These are phyloP conservation scores for Cytospora mali DNA, from an alignment of 2,329 filamentous ascomycete genomes.

Conservation along the genomic window DNA sequence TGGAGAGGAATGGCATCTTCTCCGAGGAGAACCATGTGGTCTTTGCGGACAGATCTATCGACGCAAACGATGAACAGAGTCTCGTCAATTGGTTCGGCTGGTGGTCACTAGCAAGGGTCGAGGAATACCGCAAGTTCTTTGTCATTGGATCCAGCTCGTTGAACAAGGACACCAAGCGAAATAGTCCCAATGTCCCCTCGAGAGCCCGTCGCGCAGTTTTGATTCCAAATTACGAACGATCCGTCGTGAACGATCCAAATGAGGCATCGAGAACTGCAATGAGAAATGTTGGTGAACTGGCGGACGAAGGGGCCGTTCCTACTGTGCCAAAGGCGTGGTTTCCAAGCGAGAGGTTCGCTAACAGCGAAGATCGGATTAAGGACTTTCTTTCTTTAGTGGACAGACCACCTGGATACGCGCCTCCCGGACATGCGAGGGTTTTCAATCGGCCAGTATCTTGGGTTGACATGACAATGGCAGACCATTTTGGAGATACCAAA, in stretches of 20 bases:
- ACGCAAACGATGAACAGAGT: conserved; percentile 63
- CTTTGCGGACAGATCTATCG: conserved; percentile 51
- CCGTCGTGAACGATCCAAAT: conserved; percentile 44
- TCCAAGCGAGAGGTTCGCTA: conserved; percentile 12
- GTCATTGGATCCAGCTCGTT: conserved; percentile 53
- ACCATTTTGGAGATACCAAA: conserved; percentile 36
- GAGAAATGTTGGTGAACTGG: conserved; percentile 24
- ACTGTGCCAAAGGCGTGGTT: neutral
- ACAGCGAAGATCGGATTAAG: conserved; percentile 11
- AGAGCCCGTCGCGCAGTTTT: conserved; percentile 33
- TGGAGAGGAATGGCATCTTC: conserved; percentile 31
- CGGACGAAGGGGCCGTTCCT: neutral
- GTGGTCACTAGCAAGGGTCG: conserved; percentile 55
- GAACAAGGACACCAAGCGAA: conserved; percentile 26
- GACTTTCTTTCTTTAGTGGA: conserved; percentile 22
- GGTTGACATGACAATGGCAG: conserved; percentile 44
- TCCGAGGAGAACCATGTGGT: conserved; percentile 45
- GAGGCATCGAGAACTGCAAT: conserved; percentile 31
- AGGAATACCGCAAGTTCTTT: conserved; percentile 56
- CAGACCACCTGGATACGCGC: neutral
- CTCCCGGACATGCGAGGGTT: conserved; percentile 34
- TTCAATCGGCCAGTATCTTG: conserved; percentile 47
- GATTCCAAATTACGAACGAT: conserved; percentile 42
- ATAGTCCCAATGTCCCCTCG: neutral
- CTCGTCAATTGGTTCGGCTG: conserved; percentile 65